Conservation (phyloP, 2,329 filamentous ascomycete species). For the Tolypocladium amazonense region DNA sequence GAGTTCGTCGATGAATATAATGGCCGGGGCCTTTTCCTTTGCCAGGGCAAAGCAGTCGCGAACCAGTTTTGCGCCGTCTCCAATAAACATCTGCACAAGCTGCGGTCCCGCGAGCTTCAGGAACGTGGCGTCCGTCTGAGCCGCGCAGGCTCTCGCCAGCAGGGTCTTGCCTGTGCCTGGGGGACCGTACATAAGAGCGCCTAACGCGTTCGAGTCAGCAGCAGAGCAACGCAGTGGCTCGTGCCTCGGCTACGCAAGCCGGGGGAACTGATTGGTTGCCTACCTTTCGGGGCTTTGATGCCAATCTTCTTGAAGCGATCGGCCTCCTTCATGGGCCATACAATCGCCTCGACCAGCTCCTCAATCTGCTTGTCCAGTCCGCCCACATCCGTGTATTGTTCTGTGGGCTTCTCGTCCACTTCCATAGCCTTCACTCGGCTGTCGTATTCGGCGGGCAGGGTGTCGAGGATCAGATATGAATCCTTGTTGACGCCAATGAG, state of each 20-base stretch:
- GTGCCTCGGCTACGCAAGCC: not conserved
- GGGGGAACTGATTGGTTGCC: not conserved
- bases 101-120: slow-evolving; percentile 96
- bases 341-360: slow-evolving; percentile 94
- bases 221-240: not conserved
- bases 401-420: slow-evolving; percentile 98
- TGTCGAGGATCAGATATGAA: slow-evolving; percentile 94
- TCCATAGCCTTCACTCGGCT: slow-evolving; percentile 99
- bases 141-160: slow-evolving; percentile 88
- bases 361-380: slow-evolving; percentile 98
- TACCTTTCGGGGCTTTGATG: slow-evolving; percentile 98
- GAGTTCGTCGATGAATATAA: slow-evolving; percentile 98
- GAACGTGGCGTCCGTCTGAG: slow-evolving; percentile 97
- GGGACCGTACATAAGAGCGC: slow-evolving; percentile 95
- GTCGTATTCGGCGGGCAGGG: slow-evolving; percentile 93
- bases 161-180: slow-evolving; percentile 87
- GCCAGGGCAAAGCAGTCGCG: slow-evolving; percentile 95
- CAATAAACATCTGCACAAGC: slow-evolving; percentile 99
- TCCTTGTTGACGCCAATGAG: slow-evolving; percentile 99
- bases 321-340: slow-evolving; percentile 99
- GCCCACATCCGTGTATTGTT: slow-evolving; percentile 97
- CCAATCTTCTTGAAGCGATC: slow-evolving; percentile 99
- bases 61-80: slow-evolving; percentile 94
- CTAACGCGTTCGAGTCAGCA: slow-evolving; percentile 30
- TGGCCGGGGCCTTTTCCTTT: slow-evolving; percentile 97